Evolutionary conservation across 2,329 filamentous ascomycete species (phyloP), one percentile per base, ranked within the genome.

Genomic region (Cercospora brassicicola): DNA sequence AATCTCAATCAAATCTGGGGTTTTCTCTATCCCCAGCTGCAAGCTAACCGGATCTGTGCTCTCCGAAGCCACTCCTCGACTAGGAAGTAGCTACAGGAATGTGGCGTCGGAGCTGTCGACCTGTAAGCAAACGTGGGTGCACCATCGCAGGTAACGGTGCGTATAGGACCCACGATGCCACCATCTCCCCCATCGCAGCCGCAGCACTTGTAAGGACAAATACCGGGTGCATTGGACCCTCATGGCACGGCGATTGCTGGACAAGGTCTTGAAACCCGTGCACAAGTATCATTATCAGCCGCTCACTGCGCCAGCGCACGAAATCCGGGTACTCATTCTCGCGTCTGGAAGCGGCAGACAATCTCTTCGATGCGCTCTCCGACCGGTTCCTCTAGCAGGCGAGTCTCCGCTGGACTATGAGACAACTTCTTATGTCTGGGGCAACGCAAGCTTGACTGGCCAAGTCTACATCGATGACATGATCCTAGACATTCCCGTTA

Each of bases 341-440:
- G 18, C 33, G 28, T 15, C 56, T 36, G 56, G 56, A 59, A 30
- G 31, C n/a, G n/a, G 31, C 20, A 31, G n/a, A 3, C 20, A 59
- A 18, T 11, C 4, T 18, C n/a, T 59, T 6, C 26, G 56, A 59
- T 59, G 56, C 31, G n/a, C n/a, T 30, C 28, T 59, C 4, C 26
- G n/a, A 15, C 18, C 26, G 7, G 31, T 30, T 2, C n/a, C 56
- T 18, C 28, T 33, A 6, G n/a, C 18, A 9, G 31, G 28, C 56
- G n/a, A 23, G 13, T 18, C n/a, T 2, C 31, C 11, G 26, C 63
- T 42, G 23, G 15, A 8, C 15, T 70, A 70, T 45, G 66, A 66
- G 48, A 67, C 66, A 11, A 66, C 63, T n/a, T 68, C 66, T 13
- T 68, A 68, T 30, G 66, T 65, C 18, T 70, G 68, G 59, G 68